Base-by-base conservation (phyloP, 192 early-diverging fungal species). In the Hyaloraphidium curvatum region DNA sequence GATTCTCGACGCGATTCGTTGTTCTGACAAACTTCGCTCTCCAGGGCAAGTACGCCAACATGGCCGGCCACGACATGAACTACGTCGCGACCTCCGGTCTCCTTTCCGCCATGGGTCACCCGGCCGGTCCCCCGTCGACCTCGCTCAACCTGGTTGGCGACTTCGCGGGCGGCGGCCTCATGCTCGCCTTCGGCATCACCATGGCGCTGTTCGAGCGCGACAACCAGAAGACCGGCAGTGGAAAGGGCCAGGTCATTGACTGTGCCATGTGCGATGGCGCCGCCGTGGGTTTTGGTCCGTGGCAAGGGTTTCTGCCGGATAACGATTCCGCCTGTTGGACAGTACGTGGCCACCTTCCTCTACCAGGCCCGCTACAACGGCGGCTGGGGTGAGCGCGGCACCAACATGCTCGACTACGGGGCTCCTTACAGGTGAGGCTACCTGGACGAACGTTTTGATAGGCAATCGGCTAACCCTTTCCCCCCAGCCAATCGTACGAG, bases 371-470 rank as follows among this genome's bases (percentile, higher is more conserved):
- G 63, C 33, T 37, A 11, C 33, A 37, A 37, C 33, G 33, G 33
- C 33, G n/a, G 7, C 9, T 37, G 33, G 33, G 65, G 64, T 21
- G 59, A 64, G 16, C 67, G 75, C 17, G 80, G 80, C 14, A 63
- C 65, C 1, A 78, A 78, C 40, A 61, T 74, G 53, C 59, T 82
- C 35, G 80, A 82, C 55, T 65, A 74, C 23, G 80, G 80, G 1
- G 78, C 80, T 4, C 80, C 64, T 39, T 82, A 80, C 55, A 80
- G 80, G 55, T 66, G 78, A 53, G 70, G 69, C 2, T 82, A 82
- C 55, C 61, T 72, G n/a, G n/a, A n/a, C n/a, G n/a, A n/a, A n/a
- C n/a, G n/a, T n/a, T n/a, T n/a, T n/a, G n/a, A n/a, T n/a, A n/a
- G n/a, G n/a, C n/a, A n/a, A n/a, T n/a, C n/a, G n/a, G n/a, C n/a